phyloP scores from a whole-genome alignment of 257 asterid genomes.

The Datura wrightii region DNA sequence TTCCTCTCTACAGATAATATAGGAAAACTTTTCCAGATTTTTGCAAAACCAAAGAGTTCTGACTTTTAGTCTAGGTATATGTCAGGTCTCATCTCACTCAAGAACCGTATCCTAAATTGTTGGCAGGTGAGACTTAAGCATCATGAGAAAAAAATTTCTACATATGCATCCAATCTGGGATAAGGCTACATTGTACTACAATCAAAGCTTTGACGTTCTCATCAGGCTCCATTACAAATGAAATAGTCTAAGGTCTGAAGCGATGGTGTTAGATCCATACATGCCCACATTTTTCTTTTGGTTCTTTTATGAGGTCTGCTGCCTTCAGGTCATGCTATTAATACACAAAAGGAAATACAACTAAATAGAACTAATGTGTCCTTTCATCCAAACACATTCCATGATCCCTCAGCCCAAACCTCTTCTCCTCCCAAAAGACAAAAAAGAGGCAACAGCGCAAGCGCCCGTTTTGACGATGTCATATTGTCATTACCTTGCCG shows the following conservation, averaged over 20 bases:
- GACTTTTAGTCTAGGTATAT: not conserved
- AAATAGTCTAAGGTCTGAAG: not conserved
- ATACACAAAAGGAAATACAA: not conserved
- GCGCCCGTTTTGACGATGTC: not conserved
- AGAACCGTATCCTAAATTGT: not conserved
- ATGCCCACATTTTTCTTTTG: not conserved
- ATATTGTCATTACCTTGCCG: not conserved
- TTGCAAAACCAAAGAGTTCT: not conserved
- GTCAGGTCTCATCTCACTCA: constrained; percentile 24
- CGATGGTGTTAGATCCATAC: not conserved
- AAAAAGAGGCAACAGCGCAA: constrained; percentile 5
- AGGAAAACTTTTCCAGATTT: not conserved
- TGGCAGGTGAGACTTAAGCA: not conserved
- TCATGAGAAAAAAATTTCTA: not conserved
- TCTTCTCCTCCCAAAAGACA: constrained; percentile 7
- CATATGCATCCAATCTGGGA: not conserved
- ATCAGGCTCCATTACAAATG: not conserved
- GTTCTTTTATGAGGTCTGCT: constrained; percentile 1
- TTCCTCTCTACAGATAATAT: not conserved
- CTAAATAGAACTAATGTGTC: not conserved
- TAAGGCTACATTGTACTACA: constrained; percentile 23
- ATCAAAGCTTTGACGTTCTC: not conserved
- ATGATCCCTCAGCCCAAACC: not conserved
- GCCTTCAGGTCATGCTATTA: not conserved
- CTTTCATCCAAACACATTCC: constrained; percentile 6